These are phyloP conservation scores for Mollisia scopiformis DNA, from an alignment of 2,329 filamentous ascomycete species.

Conservation along the genomic window DNA sequence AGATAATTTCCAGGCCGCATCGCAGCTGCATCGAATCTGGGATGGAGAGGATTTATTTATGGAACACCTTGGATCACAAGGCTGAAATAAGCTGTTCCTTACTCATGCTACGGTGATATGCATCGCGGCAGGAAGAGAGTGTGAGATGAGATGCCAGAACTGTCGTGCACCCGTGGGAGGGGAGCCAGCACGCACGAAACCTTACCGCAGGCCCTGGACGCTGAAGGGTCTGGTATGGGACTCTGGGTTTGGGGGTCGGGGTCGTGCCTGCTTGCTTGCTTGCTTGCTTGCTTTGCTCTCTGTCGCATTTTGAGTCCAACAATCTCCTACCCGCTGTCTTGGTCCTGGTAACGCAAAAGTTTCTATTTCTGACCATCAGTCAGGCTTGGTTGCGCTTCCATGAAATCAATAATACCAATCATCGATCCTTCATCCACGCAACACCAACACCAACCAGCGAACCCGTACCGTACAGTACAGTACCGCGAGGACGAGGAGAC, in stretches of 20 bases:
- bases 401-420: background rate
- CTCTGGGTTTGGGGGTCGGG: too few relatives aligned
- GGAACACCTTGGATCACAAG: slow-evolving; percentile 2
- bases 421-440: background rate
- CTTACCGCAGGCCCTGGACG: too few relatives aligned
- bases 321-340: slow-evolving; percentile 7
- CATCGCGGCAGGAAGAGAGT: background rate
- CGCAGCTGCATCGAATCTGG: background rate
- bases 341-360: slow-evolving; percentile 6
- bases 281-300: too few relatives aligned
- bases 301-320: background rate
- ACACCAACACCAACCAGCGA: slow-evolving; percentile 2
- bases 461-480: too few relatives aligned
- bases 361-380: slow-evolving; percentile 2
- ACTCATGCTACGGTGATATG: background rate
- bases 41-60: slow-evolving; percentile 3
- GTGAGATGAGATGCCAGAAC: background rate
- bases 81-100: too few relatives aligned
- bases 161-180: background rate
- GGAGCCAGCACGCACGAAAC: background rate
- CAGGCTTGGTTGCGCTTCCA: background rate
- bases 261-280: too few relatives aligned
- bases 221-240: too few relatives aligned
- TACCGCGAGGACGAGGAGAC: background rate
- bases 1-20: slow-evolving; percentile 1